A percentile compares a stretch with the other conserved stretches of the same genome.
These are phyloP conservation scores for Neurospora sp. DNA, from an alignment of 495 filamentous ascomycete genomes.

Conservation along the genomic window DNA sequence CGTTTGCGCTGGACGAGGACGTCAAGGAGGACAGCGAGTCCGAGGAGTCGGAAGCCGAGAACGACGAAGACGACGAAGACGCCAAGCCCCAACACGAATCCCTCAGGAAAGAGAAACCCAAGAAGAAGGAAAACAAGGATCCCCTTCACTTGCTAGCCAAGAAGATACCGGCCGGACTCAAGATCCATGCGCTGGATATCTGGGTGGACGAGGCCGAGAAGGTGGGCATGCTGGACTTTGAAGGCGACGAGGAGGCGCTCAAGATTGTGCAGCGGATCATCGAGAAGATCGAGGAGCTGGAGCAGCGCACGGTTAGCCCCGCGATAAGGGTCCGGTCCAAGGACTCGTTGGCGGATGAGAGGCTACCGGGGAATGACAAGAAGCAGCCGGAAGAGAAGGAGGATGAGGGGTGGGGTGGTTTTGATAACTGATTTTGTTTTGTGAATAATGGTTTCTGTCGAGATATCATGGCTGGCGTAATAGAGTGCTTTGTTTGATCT, in stretches of 20 bases:
- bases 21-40: conserved; percentile 14
- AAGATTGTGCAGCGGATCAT: conserved; percentile 28
- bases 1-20: conserved; percentile 31
- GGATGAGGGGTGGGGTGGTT: conserved; percentile 58
- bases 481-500: background rate
- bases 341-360: conserved; percentile 65
- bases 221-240: conserved; percentile 42
- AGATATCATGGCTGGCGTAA: background rate
- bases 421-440: conserved; percentile 42
- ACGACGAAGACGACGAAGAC: conserved; percentile 3
- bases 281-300: conserved; percentile 28
- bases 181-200: conserved; percentile 83
- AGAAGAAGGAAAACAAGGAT: background rate
- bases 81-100: conserved; percentile 14
- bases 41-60: too few relatives aligned
- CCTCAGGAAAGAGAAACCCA: background rate
- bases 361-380: conserved; percentile 46
- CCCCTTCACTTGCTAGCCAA: conserved; percentile 18
- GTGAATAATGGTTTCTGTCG: background rate
- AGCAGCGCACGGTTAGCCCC: conserved; percentile 52
- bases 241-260: conserved; percentile 25
- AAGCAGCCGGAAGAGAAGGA: conserved; percentile 25
- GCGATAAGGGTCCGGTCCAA: conserved; percentile 59
- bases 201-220: conserved; percentile 81
- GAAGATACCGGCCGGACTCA: conserved; percentile 63